Evolutionary conservation across 1,284 basidiomycete species (phyloP), one percentile per base, ranked within the genome.

Genomic region (Tilletiopsis washingtonensis): DNA sequence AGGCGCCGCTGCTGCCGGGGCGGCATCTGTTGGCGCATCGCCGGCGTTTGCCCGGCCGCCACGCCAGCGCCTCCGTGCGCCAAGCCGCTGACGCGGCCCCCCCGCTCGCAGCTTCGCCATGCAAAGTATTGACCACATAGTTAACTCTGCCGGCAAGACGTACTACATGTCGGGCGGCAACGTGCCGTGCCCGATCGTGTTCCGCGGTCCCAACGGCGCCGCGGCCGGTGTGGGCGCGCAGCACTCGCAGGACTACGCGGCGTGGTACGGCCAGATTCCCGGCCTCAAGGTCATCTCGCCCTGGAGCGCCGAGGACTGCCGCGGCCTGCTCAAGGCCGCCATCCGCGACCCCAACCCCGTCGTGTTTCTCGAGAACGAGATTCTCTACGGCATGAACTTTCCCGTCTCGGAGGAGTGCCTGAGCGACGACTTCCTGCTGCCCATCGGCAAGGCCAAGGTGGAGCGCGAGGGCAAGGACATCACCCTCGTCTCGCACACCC

Each of bases 111-210:
- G 40, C 63, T 62, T 62, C 51, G 61, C 57, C 49, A 71, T 68
- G 74, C 77, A 82, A 78, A 91, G 93, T 57, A 98, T 99, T 74
- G 94, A 99, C 78, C 94, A 99, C 75, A 97, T 99, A 63, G 88
- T 99, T 77, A 99, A 99, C 83, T 97, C 91, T n/a, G 94, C 87
- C 54, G 94, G 88, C 64, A 99, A 98, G 81, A 98, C 94, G 11
- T 91, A 96, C 78, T 99, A 99, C 83, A 99, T 99, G 94, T 97
- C 91, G 40, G 94, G 91, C 57, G 94, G 94, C 63, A 94, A 91
- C 72, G 89, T 94, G 3, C 87, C 89, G 12, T 97, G 93, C 79
- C 91, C 94, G 25, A 86, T 99, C 62, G 91, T 96, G 52, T 99
- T 99, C 85, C 90, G 94, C 78, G 94, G 94, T 53, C 94, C 94